Evolutionary conservation across 306 rosid genomes (phyloP), one percentile per base, ranked within the genome.

Genomic region (Astragalus glycyphyllos): DNA sequence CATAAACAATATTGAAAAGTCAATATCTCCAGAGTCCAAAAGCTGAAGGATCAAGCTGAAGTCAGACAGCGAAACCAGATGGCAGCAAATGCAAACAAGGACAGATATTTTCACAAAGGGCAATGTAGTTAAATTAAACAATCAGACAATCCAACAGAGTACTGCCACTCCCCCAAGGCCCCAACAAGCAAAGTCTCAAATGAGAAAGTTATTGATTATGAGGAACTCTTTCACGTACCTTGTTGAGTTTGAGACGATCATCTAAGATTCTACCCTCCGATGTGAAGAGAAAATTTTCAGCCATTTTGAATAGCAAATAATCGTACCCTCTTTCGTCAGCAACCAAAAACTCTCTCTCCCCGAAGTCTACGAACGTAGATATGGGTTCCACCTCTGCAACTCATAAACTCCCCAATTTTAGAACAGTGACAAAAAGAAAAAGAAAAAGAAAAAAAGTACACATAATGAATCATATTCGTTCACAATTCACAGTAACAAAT

Each of bases 271-370:
- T 86, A 71, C 97, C 97, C 66, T 88, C 95, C 0, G 89, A 89
- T 17, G 96, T 85, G 48, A 77, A 80, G 50, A 90, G 90, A 76
- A 89, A 90, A 50, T 87, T 90, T 57, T 81, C 86, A 3, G 89
- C 91, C 97, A 94, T 84, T 82, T 89, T 94, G 85, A 83, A 88
- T 0, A 94, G 84, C 77, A 94, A 79, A 72, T 73, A 70, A 41
- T 89, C 98, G 16, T 84, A 94, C 55, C 98, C 98, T 89, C 98
- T 83, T 66, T 87, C 92, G 69, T 94, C 98, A 6, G 95, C 98
- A 56, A 94, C 96, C 77, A 94, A 51, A 83, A 75, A 94, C 78
- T 94, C 98, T 61, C 86, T 75, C 70, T 89, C 96, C 44, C 98
- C 98, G 45, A 83, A 94, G 20, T 90, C 97, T 17, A 71, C 65